Percentiles rank a stretch among this genome's conserved stretches.
Evolutionary conservation across 164 flowering plant species (phyloP).

Genomic region (Vitis labrusca): DNA sequence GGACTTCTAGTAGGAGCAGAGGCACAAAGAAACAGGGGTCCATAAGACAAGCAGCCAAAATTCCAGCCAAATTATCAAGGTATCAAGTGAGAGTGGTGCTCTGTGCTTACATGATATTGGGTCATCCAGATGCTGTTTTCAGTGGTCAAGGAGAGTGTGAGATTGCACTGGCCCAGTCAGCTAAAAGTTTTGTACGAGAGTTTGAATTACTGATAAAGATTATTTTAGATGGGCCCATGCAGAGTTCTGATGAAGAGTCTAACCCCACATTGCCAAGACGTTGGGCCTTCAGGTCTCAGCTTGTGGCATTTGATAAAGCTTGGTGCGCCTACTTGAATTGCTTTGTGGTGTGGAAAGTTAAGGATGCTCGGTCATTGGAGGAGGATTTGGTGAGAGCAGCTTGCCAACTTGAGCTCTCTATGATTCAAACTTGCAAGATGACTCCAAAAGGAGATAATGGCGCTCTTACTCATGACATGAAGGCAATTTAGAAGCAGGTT

Average conservation of each 20-base stretch:
- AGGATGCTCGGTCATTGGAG: conserved; percentile 84
- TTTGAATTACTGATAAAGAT: conserved; percentile 71
- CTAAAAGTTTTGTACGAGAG: conserved; percentile 57
- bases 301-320: conserved; percentile 75
- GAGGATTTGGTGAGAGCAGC: conserved; percentile 96
- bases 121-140: conserved; percentile 97
- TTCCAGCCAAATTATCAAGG: conserved; percentile 47
- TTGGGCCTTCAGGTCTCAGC: conserved; percentile 69
- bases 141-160: conserved; percentile 86
- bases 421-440: conserved; percentile 93
- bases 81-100: conserved; percentile 86
- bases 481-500: conserved; percentile 89
- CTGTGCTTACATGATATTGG: conserved; percentile 95
- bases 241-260: conserved; percentile 40
- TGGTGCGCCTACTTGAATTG: conserved; percentile 87
- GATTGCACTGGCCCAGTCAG: conserved; percentile 65
- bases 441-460: conserved; percentile 56
- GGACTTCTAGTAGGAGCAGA: conserved; percentile 31
- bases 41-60: conserved; percentile 28
- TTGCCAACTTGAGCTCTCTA: conserved; percentile 91
- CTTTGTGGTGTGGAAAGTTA: conserved; percentile 95
- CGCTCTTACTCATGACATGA: conserved; percentile 84
- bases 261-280: conserved; percentile 28
- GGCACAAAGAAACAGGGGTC: conserved; percentile 37
- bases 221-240: conserved; percentile 56